Conservation (phyloP, 75 land plant genomes). For the Pinus tabuliformis region DNA sequence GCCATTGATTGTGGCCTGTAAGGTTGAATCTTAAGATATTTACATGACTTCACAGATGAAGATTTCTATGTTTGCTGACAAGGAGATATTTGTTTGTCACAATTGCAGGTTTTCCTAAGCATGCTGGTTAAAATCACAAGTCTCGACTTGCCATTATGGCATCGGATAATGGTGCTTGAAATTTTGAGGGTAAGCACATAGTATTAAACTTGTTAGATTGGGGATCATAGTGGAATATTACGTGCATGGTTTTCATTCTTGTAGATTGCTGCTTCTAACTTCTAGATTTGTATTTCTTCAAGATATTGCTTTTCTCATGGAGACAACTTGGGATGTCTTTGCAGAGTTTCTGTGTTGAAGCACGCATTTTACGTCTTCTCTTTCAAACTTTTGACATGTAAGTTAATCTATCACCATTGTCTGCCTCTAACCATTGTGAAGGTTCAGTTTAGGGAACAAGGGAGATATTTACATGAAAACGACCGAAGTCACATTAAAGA, state of each 20-base stretch:
- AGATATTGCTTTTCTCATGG: slow-evolving; percentile 3
- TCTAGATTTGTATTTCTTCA: neutral
- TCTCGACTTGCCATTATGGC: slow-evolving; percentile 94
- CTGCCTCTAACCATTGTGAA: neutral
- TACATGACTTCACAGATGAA: neutral
- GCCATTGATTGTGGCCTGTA: neutral
- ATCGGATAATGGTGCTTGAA: slow-evolving; percentile 97
- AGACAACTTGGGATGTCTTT: neutral
- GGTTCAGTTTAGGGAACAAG: neutral
- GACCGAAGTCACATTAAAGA: neutral
- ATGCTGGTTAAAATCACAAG: slow-evolving; percentile 80
- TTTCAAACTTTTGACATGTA: slow-evolving; percentile 98
- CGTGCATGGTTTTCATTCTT: slow-evolving; percentile 3
- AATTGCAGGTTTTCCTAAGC: slow-evolving; percentile 79
- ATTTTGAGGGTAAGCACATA: slow-evolving; percentile 69
- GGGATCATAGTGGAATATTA: neutral
- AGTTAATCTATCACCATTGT: slow-evolving; percentile 10
- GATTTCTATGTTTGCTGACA: slow-evolving; percentile 5
- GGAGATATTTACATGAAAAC: neutral
- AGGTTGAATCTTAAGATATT: neutral
- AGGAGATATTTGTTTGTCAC: neutral
- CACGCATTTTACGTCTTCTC: slow-evolving; percentile 79
- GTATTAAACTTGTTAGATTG: slow-evolving; percentile 4
- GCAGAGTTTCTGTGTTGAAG: slow-evolving; percentile 99
- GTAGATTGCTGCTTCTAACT: neutral